Percentiles rank a stretch among this genome's conserved stretches.
phyloP scores from a whole-genome alignment of 2,329 filamentous ascomycete genomes.

The Aspergillus nomiae region DNA sequence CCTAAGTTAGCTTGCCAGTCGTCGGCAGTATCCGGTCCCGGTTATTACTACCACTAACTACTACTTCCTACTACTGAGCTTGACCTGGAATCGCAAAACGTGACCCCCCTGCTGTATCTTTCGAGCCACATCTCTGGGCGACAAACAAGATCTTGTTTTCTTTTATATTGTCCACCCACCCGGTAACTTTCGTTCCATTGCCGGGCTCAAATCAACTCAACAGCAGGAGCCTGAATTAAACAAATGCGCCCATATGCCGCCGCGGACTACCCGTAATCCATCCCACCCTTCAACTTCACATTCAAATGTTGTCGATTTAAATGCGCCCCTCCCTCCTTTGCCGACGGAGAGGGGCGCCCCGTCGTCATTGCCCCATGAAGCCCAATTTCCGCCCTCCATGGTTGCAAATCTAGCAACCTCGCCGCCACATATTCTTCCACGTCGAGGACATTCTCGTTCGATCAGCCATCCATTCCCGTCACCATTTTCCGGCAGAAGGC shows the following conservation, averaged over 20 bases:
- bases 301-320: slow-evolving; percentile 21
- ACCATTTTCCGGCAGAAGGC: slow-evolving; percentile 61
- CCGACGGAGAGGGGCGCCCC: slow-evolving; percentile 23
- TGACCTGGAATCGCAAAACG: neutral
- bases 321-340: slow-evolving; percentile 19
- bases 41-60: neutral
- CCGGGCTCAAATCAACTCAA: neutral
- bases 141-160: neutral
- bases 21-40: slow-evolving; percentile 10
- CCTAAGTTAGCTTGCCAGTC: neutral
- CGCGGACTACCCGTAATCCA: slow-evolving; percentile 35
- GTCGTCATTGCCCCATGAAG: slow-evolving; percentile 28
- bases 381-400: slow-evolving; percentile 23
- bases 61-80: neutral
- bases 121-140: neutral
- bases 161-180: neutral
- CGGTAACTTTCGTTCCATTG: neutral
- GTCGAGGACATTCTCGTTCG: slow-evolving; percentile 61
- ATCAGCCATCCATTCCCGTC: slow-evolving; percentile 80
- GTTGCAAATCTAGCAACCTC: slow-evolving; percentile 20
- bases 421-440: slow-evolving; percentile 23
- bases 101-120: neutral
- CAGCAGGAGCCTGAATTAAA: slow-evolving; percentile 2
- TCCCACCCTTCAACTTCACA: slow-evolving; percentile 30
- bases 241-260: slow-evolving; percentile 41